Evolutionary conservation across 441 rosid species (phyloP).

Genomic region (Gossypium lobatum): DNA sequence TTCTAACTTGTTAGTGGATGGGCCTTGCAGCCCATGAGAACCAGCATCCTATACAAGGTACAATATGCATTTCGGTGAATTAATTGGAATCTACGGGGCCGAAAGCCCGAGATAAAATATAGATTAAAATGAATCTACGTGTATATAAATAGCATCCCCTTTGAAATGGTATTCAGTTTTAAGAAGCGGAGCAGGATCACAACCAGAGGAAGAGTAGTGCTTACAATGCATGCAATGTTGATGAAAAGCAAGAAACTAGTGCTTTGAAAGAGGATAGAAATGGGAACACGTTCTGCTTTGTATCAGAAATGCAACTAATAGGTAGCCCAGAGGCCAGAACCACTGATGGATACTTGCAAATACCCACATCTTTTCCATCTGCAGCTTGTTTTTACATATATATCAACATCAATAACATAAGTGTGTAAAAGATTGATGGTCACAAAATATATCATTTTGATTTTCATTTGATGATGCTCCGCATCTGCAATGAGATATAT

Average conservation of each 20-base stretch:
- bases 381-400: too few relatives aligned
- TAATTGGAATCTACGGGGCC: not conserved
- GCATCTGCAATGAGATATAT: too few relatives aligned
- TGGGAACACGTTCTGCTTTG: slow-evolving; percentile 72
- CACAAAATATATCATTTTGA: slow-evolving; percentile 35
- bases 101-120: not conserved
- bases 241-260: slow-evolving; percentile 61
- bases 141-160: not conserved
- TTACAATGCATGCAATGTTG: slow-evolving; percentile 69
- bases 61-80: not conserved
- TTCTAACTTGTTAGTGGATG: not conserved
- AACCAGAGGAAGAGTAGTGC: slow-evolving; percentile 9
- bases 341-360: slow-evolving; percentile 75
- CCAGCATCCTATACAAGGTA: not conserved
- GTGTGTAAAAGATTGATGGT: slow-evolving; percentile 28
- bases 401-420: slow-evolving; percentile 10
- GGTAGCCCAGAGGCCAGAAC: slow-evolving; percentile 67
- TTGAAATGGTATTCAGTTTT: not conserved
- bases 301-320: slow-evolving; percentile 62
- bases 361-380: slow-evolving; percentile 41
- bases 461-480: not conserved
- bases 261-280: slow-evolving; percentile 57
- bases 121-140: not conserved
- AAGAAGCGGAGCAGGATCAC: slow-evolving; percentile 14
- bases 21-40: not conserved